Conservation (phyloP, 495 filamentous ascomycete species). For the Corynascus novoguineensis region DNA sequence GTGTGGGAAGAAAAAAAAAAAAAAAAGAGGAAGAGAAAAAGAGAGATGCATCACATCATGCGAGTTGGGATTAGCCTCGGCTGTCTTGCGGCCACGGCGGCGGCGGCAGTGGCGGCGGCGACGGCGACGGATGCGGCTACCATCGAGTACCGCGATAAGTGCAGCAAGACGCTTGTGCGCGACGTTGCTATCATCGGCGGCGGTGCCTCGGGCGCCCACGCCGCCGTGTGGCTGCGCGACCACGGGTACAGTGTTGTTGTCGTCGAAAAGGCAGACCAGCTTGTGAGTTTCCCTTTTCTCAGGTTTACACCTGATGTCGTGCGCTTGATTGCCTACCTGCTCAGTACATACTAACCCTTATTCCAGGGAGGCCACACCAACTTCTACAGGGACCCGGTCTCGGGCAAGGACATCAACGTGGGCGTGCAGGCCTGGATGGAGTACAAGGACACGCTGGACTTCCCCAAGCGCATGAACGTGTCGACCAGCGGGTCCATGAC, state of each 20-base stretch:
- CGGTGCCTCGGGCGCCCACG: conserved; percentile 42
- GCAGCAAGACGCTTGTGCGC: neutral
- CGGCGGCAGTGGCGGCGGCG: neutral
- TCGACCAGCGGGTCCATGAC: conserved; percentile 22
- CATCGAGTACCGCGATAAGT: neutral
- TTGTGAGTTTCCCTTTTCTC: conserved; percentile 27
- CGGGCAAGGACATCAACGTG: conserved; percentile 32
- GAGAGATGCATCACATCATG: conserved; percentile 5
- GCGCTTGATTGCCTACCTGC: too few species aligned
- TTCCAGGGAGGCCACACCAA: conserved; percentile 38
- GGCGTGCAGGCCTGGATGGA: conserved; percentile 32
- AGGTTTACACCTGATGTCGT: neutral
- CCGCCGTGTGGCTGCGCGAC: conserved; percentile 39
- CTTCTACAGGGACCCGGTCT: conserved; percentile 31
- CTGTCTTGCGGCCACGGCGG: neutral
- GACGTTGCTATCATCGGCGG: conserved; percentile 42
- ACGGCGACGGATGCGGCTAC: neutral
- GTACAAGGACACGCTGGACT: conserved; percentile 20
- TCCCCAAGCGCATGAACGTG: conserved; percentile 33
- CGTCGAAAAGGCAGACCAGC: conserved; percentile 33
- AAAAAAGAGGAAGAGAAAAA: too few species aligned
- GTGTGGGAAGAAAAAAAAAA: too few species aligned
- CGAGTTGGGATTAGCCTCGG: conserved; percentile 1
- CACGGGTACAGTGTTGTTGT: conserved; percentile 36
- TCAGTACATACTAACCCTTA: conserved; percentile 12